Evolutionary conservation across 306 rosid species (phyloP), one percentile per base, ranked within the genome.

Genomic region (Prunus salicina): DNA sequence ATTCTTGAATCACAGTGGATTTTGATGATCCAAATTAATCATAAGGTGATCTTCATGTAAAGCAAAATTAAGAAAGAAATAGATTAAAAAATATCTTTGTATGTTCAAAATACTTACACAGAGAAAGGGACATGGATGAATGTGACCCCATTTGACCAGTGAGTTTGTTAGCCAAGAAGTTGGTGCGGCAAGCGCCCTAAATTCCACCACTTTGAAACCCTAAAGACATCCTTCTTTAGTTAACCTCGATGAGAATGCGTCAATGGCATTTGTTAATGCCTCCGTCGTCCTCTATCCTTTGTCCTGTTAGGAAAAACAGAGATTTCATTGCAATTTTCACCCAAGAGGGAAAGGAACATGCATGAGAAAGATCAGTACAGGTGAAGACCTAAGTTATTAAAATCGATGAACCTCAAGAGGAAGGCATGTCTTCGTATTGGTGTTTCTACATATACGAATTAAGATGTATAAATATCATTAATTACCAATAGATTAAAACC

Each of bases 161-260:
- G 73, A 53, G 84, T n/a, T 78, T 61, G 84, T 87, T 82, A 80
- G 91, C 74, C 78, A 81, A 73, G 80, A 87, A 84, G 88, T 87
- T 82, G 91, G 87, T 87, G 89, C 38, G 81, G 84, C 93, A 80
- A 84, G 76, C 89, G 73, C 80, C 82, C 87, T 65, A 84, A 79
- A 78, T 81, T 73, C 46, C 71, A 64, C 61, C 68, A 50, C 64
- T 73, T 85, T 41, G 79, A 72, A 77, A 78, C 50, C 73, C 57
- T 19, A 60, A 80, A 79, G 73, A 72, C 64, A 30, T 66, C 20
- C 52, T 68, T 55, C 30, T 56, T 50, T 14, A 20, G 9, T 49
- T 20, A 63, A 69, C 10, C 43, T 18, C 46, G 46, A 47, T 14
- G 5, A 53, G 83, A 84, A 70, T 49, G 55, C 83, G 85, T 84